Evolutionary conservation across 139 green algal genomes (phyloP), one percentile per base, ranked within the genome.

Genomic region (Chlamydomonas sphaeroides): DNA sequence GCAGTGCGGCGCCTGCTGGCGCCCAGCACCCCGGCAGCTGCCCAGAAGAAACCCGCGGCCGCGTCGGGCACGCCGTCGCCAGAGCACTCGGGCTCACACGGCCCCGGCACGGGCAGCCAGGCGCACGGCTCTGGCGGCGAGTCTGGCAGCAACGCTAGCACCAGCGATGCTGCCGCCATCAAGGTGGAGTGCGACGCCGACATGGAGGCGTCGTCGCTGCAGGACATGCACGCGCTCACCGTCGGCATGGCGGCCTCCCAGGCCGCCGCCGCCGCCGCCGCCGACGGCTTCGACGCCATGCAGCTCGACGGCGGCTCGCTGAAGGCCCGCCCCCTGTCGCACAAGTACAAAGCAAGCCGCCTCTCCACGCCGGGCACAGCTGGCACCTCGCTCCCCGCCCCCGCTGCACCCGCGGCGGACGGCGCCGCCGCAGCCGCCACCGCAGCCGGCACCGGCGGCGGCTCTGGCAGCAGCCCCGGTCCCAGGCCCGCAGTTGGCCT

Each of bases 101-200:
- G 5, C 41, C 42, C 38, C 39, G 74, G 59, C n/a, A 36, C 59
- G 2, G 73, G 39, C 17, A 48, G 36, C 21, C 75, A 73, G 23
- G 72, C 75, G 3, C 75, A 73, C 32, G 75, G n/a, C 62, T 82
- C 39, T 14, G 77, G 77, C 20, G 77, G 65, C 17, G 77, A 84
- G 36, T 84, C 77, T 18, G 77, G 77, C 65, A 84, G 77, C 65
- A 67, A 84, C 36, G 77, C 77, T 33, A 84, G 77, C 77, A 84
- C 77, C 53, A 76, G 65, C 36, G 77, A 84, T 48, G 65, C 67
- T 48, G 65, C 65, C 1, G 41, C 49, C 26, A 63, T 84, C 3
- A 84, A 84, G 49, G 26, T 70, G 15, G 77, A 84, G 1, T 66
- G 7, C 25, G 77, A 84, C 21, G 49, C 65, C 14, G 77, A 84